Evolutionary conservation across 2,329 filamentous ascomycete genomes (phyloP), one percentile per base, ranked within the genome.

Genomic region (Metarhizium rileyi): DNA sequence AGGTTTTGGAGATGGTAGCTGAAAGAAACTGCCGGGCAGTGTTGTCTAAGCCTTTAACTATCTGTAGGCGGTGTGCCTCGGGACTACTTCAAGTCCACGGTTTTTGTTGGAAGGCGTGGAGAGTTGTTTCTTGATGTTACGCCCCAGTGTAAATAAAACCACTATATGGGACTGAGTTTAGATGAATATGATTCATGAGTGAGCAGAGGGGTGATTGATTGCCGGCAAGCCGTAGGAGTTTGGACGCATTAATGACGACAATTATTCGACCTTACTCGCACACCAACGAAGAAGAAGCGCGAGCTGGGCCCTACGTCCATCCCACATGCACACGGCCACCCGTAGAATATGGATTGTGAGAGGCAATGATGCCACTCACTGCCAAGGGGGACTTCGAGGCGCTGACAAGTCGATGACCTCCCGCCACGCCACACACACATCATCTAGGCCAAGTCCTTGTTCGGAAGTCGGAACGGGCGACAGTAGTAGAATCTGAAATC

Each of bases 371-470:
- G 38, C 38, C 38, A 25, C 38, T 42, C 4, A n/a, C 8, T 36
- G 33, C 28, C 7, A 20, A n/a, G 16, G 36, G 20, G 36, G 36
- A 40, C 18, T 40, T 6, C 22, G 43, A 45, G 28, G 43, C 43
- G 43, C 10, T 45, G 16, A 26, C 14, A 48, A 48, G 20, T 43
- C 38, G 38, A 48, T 42, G 25, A 36, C 36, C 40, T 27, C 25
- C n/a, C 12, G 16, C 26, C 26, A 48, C 38, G 47, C 47, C 47
- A 25, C 47, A 20, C 10, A 47, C 38, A 42, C n/a, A n/a, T n/a
- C n/a, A 46, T 30, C 12, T 36, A 28, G 28, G 33, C n/a, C 22
- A 42, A 42, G 20, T 42, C 12, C 20, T 5, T 23, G 20, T 9
- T 42, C 22, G 22, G 8, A 14, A 22, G 20, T 14, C 38, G 18